Conservation (phyloP, 495 filamentous ascomycete species). For the Penicillium parvum region DNA sequence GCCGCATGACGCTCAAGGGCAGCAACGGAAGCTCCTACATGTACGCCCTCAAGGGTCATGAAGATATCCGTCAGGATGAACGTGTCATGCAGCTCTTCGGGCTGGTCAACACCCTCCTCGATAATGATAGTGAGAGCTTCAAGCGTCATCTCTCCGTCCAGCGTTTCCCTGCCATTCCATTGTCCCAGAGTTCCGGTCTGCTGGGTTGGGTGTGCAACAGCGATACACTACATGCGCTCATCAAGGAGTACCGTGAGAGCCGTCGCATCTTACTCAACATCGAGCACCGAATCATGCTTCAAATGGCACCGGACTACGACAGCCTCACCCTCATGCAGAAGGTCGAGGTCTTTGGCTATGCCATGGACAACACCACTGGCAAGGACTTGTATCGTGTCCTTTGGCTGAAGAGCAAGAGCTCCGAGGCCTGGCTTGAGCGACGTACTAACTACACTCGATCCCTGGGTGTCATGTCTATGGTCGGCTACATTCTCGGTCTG, state of each 20-base stretch:
- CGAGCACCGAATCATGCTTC: constrained; percentile 98
- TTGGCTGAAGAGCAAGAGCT: constrained; percentile 97
- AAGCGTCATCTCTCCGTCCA: constrained; percentile 96
- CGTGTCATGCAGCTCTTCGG: constrained; percentile 99
- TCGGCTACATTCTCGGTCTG: constrained; percentile 94
- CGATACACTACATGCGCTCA: constrained; percentile 92
- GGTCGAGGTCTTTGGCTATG: constrained; percentile 98
- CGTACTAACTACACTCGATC: constrained; percentile 98
- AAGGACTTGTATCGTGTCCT: constrained; percentile 97
- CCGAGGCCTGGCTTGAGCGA: constrained; percentile 93
- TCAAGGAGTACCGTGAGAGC: constrained; percentile 94
- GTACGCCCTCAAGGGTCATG: constrained; percentile 90
- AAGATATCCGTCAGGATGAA: constrained; percentile 98
- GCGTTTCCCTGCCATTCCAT: constrained; percentile 86
- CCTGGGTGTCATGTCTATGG: constrained; percentile 99
- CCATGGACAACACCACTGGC: constrained; percentile 96
- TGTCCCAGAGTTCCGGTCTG: constrained; percentile 93
- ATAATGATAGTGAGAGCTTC: constrained; percentile 89
- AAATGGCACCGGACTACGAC: constrained; percentile 99
- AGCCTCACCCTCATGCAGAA: constrained; percentile 99
- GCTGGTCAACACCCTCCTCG: constrained; percentile 87
- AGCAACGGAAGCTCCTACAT: constrained; percentile 83
- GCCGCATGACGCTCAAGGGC: constrained; percentile 82
- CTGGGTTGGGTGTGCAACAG: constrained; percentile 98
- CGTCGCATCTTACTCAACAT: constrained; percentile 97